Evolutionary conservation across 345 rosid species (phyloP), one percentile per base, ranked within the genome.

Genomic region (Raphanus sativus): DNA sequence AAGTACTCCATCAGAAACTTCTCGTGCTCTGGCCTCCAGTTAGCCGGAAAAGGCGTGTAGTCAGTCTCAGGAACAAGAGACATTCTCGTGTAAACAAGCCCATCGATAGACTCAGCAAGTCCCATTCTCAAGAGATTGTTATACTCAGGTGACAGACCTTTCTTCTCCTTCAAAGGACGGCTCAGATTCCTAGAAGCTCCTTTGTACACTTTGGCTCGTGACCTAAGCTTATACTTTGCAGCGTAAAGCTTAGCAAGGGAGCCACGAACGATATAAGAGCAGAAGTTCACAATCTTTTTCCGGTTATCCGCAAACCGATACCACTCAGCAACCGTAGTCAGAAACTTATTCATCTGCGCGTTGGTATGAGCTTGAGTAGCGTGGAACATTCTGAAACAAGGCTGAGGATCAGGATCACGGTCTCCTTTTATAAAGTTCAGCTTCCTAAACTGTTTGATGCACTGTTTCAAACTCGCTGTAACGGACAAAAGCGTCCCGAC

Each of bases 371-470:
- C 88, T 84, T 94, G 98, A 62, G 93, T 88, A 7, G 98, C 98
- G 70, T 94, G 98, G 75, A 94, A 92, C 98, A 92, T 94, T 80
- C 98, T 85, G 81, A 94, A 94, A 85, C 98, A 94, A 45, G 98
- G 98, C 62, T 94, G 98, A 0, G 98, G 98, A 76, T 94, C 98
- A 7, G 98, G 98, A 81, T 94, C 98, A n/a, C 95, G 81, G 71
- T 94, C 98, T 66, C 98, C 98, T 74, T 94, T 92, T 21, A 94
- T 84, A 78, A 94, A 92, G 58, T 70, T 82, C 78, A 94, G 69
- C 84, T 92, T 94, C 80, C 98, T 84, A 72, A 94, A 94, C 82
- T 94, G 98, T 82, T 87, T 89, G 74, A 92, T 92, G 81, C 98
- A 89, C 78, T 94, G 96, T 74, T 94, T 94, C 86, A 92, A 85